These are phyloP conservation scores for Ramularia endophylla DNA, from an alignment of 2,329 filamentous ascomycete species.

Conservation along the genomic window DNA sequence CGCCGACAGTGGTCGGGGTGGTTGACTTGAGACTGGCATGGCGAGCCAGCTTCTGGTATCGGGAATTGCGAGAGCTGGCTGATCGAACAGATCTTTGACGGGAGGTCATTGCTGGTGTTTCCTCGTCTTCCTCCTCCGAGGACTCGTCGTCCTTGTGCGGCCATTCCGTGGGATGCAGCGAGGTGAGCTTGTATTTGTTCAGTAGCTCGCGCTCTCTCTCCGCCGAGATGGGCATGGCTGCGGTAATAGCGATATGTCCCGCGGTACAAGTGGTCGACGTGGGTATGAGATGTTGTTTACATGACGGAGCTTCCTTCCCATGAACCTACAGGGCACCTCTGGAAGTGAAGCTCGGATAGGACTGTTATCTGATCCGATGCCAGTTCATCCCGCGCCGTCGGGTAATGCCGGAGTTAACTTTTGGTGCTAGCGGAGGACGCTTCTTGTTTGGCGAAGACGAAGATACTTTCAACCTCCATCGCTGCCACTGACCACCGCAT, in stretches of 20 bases:
- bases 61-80: constrained; percentile 35
- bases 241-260: too few relatives aligned
- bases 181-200: constrained; percentile 83
- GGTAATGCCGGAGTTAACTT: background rate
- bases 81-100: constrained; percentile 11
- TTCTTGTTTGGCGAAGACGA: background rate
- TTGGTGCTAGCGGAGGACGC: background rate
- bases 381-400: background rate
- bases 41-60: constrained; percentile 76
- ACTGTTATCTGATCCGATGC: too few relatives aligned
- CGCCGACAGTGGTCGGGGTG: constrained; percentile 62
- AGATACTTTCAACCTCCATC: background rate
- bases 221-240: constrained; percentile 45
- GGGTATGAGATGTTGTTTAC: too few relatives aligned
- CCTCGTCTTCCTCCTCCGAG: constrained; percentile 22
- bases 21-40: constrained; percentile 64
- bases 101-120: constrained; percentile 24
- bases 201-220: constrained; percentile 72
- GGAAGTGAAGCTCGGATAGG: too few relatives aligned
- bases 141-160: constrained; percentile 63
- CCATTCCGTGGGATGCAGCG: constrained; percentile 76
- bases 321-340: too few relatives aligned
- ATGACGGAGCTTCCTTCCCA: background rate
- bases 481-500: background rate
- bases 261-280: too few relatives aligned